Base-by-base conservation (phyloP, 805 yeast genomes). In the Myxozyma melibiosi region DNA sequence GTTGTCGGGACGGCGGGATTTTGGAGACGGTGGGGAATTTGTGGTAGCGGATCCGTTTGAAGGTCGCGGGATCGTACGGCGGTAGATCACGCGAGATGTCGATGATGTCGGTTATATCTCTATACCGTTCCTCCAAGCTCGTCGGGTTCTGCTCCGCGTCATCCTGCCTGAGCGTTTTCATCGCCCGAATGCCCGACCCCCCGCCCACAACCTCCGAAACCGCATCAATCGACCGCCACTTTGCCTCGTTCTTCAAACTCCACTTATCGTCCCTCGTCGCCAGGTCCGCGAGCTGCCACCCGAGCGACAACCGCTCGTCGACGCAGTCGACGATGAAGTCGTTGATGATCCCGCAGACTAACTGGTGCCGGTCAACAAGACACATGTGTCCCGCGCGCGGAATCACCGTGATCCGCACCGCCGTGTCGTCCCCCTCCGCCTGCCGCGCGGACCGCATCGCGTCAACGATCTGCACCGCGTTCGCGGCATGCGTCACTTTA, bases 21-120 rank as follows among this genome's bases (percentile, higher is more conserved):
- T 86, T 86, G 3, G 90, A 84, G 37, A 86, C 90, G 0, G 92
- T 86, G 31, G 90, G 86, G 70, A 84, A 83, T 71, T 87, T 86
- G 70, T 82, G 77, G 72, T 86, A 86, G 53, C 74, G 74, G 62
- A 87, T 79, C 14, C 79, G 69, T 18, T 70, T 42, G 65, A 86
- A 83, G 20, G 82, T 71, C 22, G 69, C 61, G 0, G 91, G 90
- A 55, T 82, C 83, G 67, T 86, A 86, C 0, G 90, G 86, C 2
- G 91, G 91, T 2, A 81, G 75, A 40, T 75, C 78, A 9, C 77
- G 71, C 0, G 90, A 84, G 25, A 86, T 86, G 66, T 86, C 91
- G 18, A 86, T 79, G 7, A 86, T 75, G 2, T 84, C 86, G 30
- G 75, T 71, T 24, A 86, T 74, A 39, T 80, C 81, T 0, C 80